Evolutionary conservation across 2,329 filamentous ascomycete genomes (phyloP).

Genomic region (Talaromyces sp.): DNA sequence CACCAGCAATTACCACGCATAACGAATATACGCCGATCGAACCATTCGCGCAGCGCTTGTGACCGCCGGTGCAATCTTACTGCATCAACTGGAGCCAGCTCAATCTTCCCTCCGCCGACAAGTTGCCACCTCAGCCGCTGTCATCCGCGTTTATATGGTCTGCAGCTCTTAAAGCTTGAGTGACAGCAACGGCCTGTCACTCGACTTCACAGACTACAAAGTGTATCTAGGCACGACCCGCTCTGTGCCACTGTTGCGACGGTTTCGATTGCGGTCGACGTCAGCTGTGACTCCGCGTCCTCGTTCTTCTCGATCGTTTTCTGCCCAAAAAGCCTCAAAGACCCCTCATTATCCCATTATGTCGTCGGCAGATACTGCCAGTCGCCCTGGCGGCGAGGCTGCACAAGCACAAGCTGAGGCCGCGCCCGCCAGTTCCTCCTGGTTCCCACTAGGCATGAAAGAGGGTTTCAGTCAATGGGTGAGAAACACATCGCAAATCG

Average conservation of each 20-base stretch:
- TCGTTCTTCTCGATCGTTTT: constrained; percentile 1
- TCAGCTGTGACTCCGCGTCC: neutral
- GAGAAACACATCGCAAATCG: constrained; percentile 28
- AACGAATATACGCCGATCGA: neutral
- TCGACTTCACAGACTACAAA: constrained; percentile 1
- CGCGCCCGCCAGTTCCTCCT: constrained; percentile 28
- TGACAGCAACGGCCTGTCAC: constrained; percentile 11
- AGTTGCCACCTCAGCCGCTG: neutral
- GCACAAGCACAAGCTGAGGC: constrained; percentile 7
- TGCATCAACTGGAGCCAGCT: neutral
- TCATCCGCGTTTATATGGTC: neutral
- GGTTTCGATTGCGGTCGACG: neutral
- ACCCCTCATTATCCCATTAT: constrained; percentile 23
- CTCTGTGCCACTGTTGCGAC: constrained; percentile 4
- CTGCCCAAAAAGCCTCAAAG: neutral
- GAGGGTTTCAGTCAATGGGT: constrained; percentile 91
- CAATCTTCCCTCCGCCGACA: neutral
- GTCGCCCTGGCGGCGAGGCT: constrained; percentile 25
- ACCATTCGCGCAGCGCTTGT: neutral
- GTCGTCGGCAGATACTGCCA: constrained; percentile 30
- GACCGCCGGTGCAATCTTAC: neutral
- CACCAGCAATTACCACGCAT: neutral
- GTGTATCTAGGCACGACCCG: constrained; percentile 2
- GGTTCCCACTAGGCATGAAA: constrained; percentile 86
- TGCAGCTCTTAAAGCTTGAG: neutral